Base-by-base conservation (phyloP, 768 basidiomycete genomes). In the Xerocomellus dryophilus region DNA sequence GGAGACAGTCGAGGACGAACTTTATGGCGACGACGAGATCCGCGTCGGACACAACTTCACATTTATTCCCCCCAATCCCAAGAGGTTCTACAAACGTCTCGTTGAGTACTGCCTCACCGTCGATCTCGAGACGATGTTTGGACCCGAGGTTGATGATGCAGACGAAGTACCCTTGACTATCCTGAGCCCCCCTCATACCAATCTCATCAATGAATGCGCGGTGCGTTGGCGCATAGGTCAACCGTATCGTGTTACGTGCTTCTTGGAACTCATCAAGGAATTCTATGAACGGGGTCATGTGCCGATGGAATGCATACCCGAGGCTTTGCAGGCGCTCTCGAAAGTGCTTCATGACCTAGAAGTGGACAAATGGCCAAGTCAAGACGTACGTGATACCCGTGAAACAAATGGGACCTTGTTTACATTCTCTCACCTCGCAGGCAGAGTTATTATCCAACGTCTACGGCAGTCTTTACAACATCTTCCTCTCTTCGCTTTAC, bases 111-210 rank as follows among this genome's bases (percentile, higher is more conserved):
- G 93, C 65, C 81, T 99, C 43, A 78, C 86, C 23, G 79, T 81
- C 25, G 97, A 99, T 68, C 75, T 98, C 53, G 91, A 93, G 65
- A 81, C 85, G 35, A 93, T 99, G 90, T 78, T 88, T 45, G 88
- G 88, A 43, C 88, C 91, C 5, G 88, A 90, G 53, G 86, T 98
- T n/a, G 88, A 93, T 43, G 92, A 93, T 61, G 89, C 92, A 61
- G 92, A 98, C 60, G 94, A 98, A 73, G 96, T 99, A 15, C 91
- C 94, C 0, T 75, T 98, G 35, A 90, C 92, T 7, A 98, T 99
- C 52, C 73, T 99, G 17, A 92, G 92, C 4, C 66, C 80, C 2
- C 67, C 80, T 11, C 92, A 98, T 66, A 77, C 92, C 39, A 88
- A 90, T 52, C 75, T 99, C 35, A 80, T 98, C 60, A 87, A 86